Conservation (phyloP, 148 eudicot species). For the Chenopodium album region DNA sequence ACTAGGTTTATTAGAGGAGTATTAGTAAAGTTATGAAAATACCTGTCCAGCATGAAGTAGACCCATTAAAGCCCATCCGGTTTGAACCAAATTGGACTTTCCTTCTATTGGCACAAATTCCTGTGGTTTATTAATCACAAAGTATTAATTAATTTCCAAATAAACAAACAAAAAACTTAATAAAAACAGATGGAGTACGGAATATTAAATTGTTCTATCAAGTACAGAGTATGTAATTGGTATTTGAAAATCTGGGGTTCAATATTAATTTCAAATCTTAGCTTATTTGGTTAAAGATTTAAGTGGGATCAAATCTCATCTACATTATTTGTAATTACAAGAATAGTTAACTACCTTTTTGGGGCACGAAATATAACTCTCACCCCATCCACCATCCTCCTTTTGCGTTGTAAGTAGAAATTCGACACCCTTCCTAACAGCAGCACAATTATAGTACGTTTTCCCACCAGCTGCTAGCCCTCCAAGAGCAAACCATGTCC, state of each 20-base stretch:
- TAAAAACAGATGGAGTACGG: too few species aligned
- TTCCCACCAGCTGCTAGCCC: conserved; percentile 47
- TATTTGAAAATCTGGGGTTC: too few species aligned
- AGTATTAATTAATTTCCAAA: too few species aligned
- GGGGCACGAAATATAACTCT: conserved; percentile 48
- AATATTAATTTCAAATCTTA: too few species aligned
- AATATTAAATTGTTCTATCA: too few species aligned
- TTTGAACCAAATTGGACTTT: conserved; percentile 41
- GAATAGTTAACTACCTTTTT: conserved; percentile 30
- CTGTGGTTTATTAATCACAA: conserved; percentile 19
- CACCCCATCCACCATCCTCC: conserved; percentile 66
- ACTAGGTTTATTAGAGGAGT: too few species aligned
- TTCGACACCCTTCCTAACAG: conserved; percentile 39
- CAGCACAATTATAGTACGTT: conserved; percentile 33
- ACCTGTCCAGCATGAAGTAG: conserved; percentile 41
- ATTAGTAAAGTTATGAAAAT: neutral
- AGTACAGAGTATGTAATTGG: too few species aligned
- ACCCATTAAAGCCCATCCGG: conserved; percentile 54
- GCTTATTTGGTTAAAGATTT: too few species aligned
- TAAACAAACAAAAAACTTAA: too few species aligned
- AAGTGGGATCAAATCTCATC: too few species aligned
- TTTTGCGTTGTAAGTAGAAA: conserved; percentile 42
- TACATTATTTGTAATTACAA: too few species aligned
- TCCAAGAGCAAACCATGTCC: conserved; percentile 48
- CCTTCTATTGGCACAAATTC: conserved; percentile 39